Percentiles rank a stretch among this genome's conserved stretches.
Conservation (phyloP, 495 filamentous ascomycete genomes). For the Letharia columbiana region DNA sequence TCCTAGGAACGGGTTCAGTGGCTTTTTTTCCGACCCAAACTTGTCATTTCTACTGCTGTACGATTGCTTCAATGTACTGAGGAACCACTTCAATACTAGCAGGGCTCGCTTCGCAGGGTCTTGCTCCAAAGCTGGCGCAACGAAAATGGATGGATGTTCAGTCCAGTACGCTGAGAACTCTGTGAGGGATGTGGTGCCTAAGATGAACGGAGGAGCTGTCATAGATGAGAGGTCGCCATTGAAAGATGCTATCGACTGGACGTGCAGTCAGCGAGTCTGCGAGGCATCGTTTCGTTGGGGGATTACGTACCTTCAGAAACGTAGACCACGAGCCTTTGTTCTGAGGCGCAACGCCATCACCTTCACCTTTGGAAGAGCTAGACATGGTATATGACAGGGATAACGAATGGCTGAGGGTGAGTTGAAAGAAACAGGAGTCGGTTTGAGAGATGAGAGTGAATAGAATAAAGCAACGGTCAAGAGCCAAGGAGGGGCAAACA, state of each 20-base stretch:
- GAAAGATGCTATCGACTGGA: conserved; percentile 86
- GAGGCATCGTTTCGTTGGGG: not conserved
- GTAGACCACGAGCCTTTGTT: conserved; percentile 44
- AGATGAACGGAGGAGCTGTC: conserved; percentile 93
- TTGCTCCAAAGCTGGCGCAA: conserved; percentile 71
- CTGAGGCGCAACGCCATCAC: conserved; percentile 24
- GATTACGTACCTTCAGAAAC: conserved; percentile 41
- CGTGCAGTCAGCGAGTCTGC: conserved; percentile 8
- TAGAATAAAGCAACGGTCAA: not conserved
- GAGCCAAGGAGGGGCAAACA: conserved; percentile 5
- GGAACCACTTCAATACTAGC: conserved; percentile 92
- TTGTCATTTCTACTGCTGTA: conserved; percentile 89
- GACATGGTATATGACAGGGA: conserved; percentile 11
- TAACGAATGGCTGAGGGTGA: not conserved
- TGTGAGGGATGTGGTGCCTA: conserved; percentile 80
- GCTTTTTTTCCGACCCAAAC: conserved; percentile 93
- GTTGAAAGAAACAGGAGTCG: not conserved
- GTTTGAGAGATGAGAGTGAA: not conserved
- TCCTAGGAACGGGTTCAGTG: conserved; percentile 82
- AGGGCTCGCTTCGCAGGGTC: conserved; percentile 79
- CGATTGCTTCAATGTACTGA: conserved; percentile 90
- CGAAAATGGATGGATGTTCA: conserved; percentile 82
- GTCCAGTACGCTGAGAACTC: conserved; percentile 98
- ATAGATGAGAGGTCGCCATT: conserved; percentile 90
- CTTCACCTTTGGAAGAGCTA: conserved; percentile 23